These are phyloP conservation scores for Daldinia vernicosa DNA, from an alignment of 495 filamentous ascomycete species.

Conservation along the genomic window DNA sequence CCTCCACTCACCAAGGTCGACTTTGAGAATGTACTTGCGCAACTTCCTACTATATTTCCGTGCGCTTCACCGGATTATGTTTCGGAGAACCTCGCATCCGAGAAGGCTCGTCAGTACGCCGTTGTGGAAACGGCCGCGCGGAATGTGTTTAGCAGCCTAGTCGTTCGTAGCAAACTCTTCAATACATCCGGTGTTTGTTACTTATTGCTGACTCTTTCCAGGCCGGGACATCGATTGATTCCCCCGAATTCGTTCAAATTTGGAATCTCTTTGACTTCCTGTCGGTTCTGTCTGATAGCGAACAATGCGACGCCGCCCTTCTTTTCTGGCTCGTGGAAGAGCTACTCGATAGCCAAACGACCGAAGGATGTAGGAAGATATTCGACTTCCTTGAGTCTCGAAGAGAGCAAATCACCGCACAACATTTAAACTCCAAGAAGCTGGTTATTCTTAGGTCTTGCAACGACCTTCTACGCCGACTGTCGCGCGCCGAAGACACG, in stretches of 20 bases:
- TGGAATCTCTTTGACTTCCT: constrained; percentile 95
- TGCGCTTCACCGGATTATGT: constrained; percentile 12
- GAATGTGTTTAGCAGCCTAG: constrained; percentile 75
- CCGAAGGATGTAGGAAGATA: constrained; percentile 84
- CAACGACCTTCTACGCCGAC: constrained; percentile 89
- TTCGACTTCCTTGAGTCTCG: constrained; percentile 96
- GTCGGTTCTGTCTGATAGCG: constrained; percentile 82
- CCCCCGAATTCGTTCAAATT: constrained; percentile 77
- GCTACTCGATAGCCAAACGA: constrained; percentile 93
- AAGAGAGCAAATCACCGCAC: constrained; percentile 83
- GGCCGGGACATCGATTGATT: constrained; percentile 75
- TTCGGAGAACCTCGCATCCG: constrained; percentile 39
- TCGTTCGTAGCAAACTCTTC: constrained; percentile 62
- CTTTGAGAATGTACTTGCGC: constrained; percentile 59
- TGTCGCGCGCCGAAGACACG: constrained; percentile 94
- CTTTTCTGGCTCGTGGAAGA: constrained; percentile 93
- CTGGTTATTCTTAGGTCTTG: constrained; percentile 89
- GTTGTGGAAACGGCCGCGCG: constrained; percentile 81
- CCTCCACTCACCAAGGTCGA: constrained; percentile 75
- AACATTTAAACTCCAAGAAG: constrained; percentile 85
- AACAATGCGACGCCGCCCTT: constrained; percentile 84
- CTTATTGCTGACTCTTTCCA: constrained; percentile 50
- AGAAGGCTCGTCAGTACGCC: constrained; percentile 64
- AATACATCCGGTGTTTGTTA: constrained; percentile 21
- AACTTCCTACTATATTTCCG: constrained; percentile 51